A percentile compares a stretch with the other conserved stretches of the same genome.
phyloP scores from a whole-genome alignment of 345 rosid species.

The Lenwebbia sp. region DNA sequence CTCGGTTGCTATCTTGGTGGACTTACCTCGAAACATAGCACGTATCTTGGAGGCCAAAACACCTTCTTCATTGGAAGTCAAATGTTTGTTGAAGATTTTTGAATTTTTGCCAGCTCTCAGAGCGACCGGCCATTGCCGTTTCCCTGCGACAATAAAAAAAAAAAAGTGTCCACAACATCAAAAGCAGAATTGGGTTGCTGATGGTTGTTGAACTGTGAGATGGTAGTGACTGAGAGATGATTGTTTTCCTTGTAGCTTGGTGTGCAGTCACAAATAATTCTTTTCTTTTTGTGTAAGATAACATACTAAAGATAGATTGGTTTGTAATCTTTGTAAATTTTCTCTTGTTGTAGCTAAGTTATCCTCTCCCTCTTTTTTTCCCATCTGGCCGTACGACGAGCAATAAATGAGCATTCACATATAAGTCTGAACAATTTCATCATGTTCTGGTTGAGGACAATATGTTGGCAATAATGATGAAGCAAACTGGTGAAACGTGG shows the following conservation, averaged over 20 bases:
- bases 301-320: neutral
- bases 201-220: constrained; percentile 1
- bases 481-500: neutral
- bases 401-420: neutral
- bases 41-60: neutral
- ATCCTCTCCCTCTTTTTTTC: neutral
- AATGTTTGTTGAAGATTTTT: constrained; percentile 4
- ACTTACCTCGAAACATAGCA: neutral
- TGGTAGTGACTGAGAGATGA: neutral
- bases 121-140: constrained; percentile 13
- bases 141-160: neutral
- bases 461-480: neutral
- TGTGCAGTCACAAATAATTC: constrained; percentile 63
- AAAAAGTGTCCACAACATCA: neutral
- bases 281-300: constrained; percentile 22
- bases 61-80: neutral
- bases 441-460: neutral
- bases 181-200: constrained; percentile 19
- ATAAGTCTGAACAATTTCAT: neutral
- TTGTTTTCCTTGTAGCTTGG: constrained; percentile 55
- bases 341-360: neutral
- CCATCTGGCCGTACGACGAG: neutral
- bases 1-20: constrained; percentile 65
- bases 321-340: neutral
- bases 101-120: constrained; percentile 8